phyloP scores from a whole-genome alignment of 371 early-diverging fungal species.

The Lichtheimia hyalospora region DNA sequence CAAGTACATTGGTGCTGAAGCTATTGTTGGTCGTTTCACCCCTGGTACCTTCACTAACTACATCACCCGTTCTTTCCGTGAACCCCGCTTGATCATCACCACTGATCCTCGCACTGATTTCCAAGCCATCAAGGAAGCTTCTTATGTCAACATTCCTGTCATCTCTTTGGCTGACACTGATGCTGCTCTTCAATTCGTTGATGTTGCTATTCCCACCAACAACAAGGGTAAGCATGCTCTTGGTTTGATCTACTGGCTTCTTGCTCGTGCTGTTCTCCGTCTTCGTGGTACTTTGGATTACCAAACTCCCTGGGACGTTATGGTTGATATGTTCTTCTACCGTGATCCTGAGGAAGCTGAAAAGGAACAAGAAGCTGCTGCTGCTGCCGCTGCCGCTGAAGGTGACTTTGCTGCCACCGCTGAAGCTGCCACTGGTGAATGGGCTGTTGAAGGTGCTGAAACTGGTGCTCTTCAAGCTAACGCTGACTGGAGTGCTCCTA shows the following conservation, averaged over 20 bases:
- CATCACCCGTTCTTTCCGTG: slow-evolving; percentile 97
- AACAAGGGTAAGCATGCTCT: slow-evolving; percentile 98
- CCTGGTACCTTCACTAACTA: slow-evolving; percentile 99
- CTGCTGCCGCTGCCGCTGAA: slow-evolving; percentile 22
- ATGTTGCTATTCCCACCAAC: slow-evolving; percentile 99
- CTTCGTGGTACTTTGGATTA: slow-evolving; percentile 93
- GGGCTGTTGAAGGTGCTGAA: slow-evolving; percentile 28
- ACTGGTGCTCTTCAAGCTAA: slow-evolving; percentile 23
- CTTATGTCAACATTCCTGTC: slow-evolving; percentile 99
- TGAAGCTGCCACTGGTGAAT: slow-evolving; percentile 22
- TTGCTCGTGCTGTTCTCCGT: slow-evolving; percentile 97
- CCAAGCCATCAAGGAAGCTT: slow-evolving; percentile 98
- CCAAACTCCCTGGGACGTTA: slow-evolving; percentile 86
- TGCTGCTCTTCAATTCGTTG: slow-evolving; percentile 91
- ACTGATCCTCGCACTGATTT: slow-evolving; percentile 98
- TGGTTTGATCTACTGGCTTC: slow-evolving; percentile 96
- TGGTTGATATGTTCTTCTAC: slow-evolving; percentile 99
- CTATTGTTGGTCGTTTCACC: slow-evolving; percentile 99
- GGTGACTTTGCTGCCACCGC: slow-evolving; percentile 7
- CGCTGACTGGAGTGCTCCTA: slow-evolving; percentile 19
- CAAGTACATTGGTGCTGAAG: slow-evolving; percentile 95
- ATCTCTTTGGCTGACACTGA: slow-evolving; percentile 99
- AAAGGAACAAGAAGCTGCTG: slow-evolving; percentile 51
- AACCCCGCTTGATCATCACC: slow-evolving; percentile 97
- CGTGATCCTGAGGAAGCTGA: slow-evolving; percentile 91